Evolutionary conservation across 1,139 yeast genomes (phyloP).

Genomic region (Saccharomyces hybrid): DNA sequence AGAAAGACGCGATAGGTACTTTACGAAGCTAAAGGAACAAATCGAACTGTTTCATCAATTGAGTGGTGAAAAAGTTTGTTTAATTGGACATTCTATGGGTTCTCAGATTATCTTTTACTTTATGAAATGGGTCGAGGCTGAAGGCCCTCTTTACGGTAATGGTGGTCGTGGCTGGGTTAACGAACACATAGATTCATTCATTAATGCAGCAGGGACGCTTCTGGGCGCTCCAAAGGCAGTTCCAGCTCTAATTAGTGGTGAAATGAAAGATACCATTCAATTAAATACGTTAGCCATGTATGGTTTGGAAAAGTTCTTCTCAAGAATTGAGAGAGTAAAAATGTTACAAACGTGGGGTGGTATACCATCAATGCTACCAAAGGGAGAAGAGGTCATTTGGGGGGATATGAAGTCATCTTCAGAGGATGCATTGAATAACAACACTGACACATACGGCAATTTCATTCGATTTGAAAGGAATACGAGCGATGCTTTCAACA

Average conservation of each 20-base stretch:
- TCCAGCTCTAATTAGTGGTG: constrained; percentile 88
- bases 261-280: constrained; percentile 96
- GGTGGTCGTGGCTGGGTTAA: constrained; percentile 89
- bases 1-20: constrained; percentile 80
- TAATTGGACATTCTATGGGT: constrained; percentile 95
- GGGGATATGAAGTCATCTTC: constrained; percentile 48
- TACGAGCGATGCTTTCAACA: constrained; percentile 35
- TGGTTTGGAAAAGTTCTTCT: constrained; percentile 88
- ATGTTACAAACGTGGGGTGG: constrained; percentile 88
- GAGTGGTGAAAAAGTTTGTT: constrained; percentile 60
- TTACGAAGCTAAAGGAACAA: constrained; percentile 60
- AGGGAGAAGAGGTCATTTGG: constrained; percentile 89
- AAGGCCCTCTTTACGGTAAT: constrained; percentile 69
- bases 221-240: constrained; percentile 92
- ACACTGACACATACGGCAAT: constrained; percentile 49
- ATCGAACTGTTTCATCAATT: constrained; percentile 49
- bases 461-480: constrained; percentile 58
- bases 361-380: constrained; percentile 89
- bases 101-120: constrained; percentile 81
- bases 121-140: constrained; percentile 92
- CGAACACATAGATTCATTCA: constrained; percentile 65
- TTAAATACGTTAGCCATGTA: constrained; percentile 86
- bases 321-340: constrained; percentile 80
- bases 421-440: constrained; percentile 44
- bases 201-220: constrained; percentile 81